These are phyloP conservation scores for Termitomyces sp. DNA, from an alignment of 768 basidiomycete genomes.

Conservation along the genomic window DNA sequence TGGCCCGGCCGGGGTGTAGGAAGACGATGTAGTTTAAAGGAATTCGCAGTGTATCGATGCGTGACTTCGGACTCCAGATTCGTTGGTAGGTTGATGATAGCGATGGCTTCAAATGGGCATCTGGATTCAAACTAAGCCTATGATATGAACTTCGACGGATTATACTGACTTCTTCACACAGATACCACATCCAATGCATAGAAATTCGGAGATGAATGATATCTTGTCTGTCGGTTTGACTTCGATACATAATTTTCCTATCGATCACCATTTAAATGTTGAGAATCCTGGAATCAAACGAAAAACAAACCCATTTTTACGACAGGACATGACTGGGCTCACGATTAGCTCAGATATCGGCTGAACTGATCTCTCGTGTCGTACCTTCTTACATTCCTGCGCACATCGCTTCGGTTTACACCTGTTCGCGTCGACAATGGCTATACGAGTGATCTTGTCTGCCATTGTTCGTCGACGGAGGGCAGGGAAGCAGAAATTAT, in stretches of 20 bases:
- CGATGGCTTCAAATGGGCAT: conserved; percentile 98
- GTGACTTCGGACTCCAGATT: conserved; percentile 95
- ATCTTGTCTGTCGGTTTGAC: conserved; percentile 96
- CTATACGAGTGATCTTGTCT: conserved; percentile 97
- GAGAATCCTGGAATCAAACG: background rate
- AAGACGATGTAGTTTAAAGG: conserved; percentile 97
- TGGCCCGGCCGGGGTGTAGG: conserved; percentile 97
- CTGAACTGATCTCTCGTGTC: conserved; percentile 7
- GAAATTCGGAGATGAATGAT: conserved; percentile 96
- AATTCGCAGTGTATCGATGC: conserved; percentile 96
- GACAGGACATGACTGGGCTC: conserved; percentile 19
- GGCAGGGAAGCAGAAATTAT: conserved; percentile 5
- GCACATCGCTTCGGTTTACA: conserved; percentile 97
- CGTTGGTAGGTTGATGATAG: conserved; percentile 98
- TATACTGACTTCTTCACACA: conserved; percentile 93
- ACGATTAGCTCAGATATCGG: conserved; percentile 12
- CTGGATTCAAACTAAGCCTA: conserved; percentile 31
- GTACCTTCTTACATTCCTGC: conserved; percentile 96
- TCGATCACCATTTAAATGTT: background rate
- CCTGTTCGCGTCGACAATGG: conserved; percentile 85
- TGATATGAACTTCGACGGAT: background rate
- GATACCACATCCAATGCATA: conserved; percentile 99
- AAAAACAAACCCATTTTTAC: conserved; percentile 19
- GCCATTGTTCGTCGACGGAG: conserved; percentile 43
- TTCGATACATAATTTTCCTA: conserved; percentile 97